phyloP scores from a whole-genome alignment of 2,329 filamentous ascomycete species.

The Aspergillus texensis region DNA sequence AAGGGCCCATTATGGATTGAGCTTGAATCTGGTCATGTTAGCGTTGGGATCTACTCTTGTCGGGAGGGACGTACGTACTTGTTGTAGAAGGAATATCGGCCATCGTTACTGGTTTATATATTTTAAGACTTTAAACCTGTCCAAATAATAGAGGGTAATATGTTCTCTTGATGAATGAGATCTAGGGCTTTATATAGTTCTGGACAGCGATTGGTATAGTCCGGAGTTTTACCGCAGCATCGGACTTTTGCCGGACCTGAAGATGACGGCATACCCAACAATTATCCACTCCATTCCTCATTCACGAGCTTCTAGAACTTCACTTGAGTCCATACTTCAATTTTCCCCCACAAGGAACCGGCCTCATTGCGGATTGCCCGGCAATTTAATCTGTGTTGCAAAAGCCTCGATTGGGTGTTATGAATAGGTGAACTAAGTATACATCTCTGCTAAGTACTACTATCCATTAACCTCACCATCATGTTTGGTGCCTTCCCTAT shows the following conservation, averaged over 20 bases:
- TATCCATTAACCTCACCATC: neutral
- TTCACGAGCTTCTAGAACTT: neutral
- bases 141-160: constrained; percentile 19
- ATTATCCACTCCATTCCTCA: neutral
- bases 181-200: neutral
- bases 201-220: neutral
- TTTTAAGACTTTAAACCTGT: constrained; percentile 22
- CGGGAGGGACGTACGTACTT: constrained; percentile 1
- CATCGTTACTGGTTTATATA: neutral
- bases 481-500: neutral
- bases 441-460: neutral
- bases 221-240: neutral
- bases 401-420: neutral
- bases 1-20: neutral
- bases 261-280: neutral
- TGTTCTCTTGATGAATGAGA: neutral
- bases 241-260: constrained; percentile 4
- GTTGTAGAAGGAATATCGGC: constrained; percentile 4
- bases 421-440: too few species aligned
- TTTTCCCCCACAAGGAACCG: neutral
- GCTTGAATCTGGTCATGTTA: neutral
- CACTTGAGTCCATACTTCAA: neutral
- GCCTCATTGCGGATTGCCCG: neutral
- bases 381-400: neutral
- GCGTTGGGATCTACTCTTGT: constrained; percentile 1